Base-by-base conservation (phyloP, 164 flowering plant species). In the Hamamelis virginiana region DNA sequence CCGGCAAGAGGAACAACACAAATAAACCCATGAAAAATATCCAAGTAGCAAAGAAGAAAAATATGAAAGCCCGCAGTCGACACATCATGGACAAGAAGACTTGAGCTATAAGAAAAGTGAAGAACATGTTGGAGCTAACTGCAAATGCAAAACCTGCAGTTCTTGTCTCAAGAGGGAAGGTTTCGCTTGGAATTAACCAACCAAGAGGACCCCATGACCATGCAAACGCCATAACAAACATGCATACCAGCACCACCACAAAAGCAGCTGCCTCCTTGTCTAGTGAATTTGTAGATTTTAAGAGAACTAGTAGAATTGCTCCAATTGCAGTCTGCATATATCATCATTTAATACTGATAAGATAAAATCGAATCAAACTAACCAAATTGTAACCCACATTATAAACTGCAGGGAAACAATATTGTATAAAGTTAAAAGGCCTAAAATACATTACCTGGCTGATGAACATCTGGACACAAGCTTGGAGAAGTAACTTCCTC, bases 151-250 rank as follows among this genome's bases (percentile, higher is more conserved):
- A 85, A 0, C 95, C 95, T 0, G 89, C 79, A 0, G 91, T 76
- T 46, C 93, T 76, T 8, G 84, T 80, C 76, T 86, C 88, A n/a
- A 87, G 43, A 0, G 87, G 87, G 74, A 87, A 87, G 0, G 82
- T 87, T 62, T 85, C 88, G 62, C 88, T 85, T 0, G 91, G 91
- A 22, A 87, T 84, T 66, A 87, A 69, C 91, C 91, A 87, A 3
- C 91, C 91, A 0, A 87, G 74, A 22, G 91, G 91, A 0, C 91
- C 91, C 91, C 91, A 85, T 25, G 91, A 87, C 91, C 87, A 87
- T 0, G 91, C 89, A 53, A 87, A 87, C 0, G 80, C 69, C 75
- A 74, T 69, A 14, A 87, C 88, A 46, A 55, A 87, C 0, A 77
- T 1, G 28, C 88, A 87, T 19, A 87, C 87, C 0, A 83, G 75